Percentiles rank a stretch among this genome's conserved stretches.
Evolutionary conservation across 495 filamentous ascomycete species (phyloP).

Genomic region (Platismatia glauca): DNA sequence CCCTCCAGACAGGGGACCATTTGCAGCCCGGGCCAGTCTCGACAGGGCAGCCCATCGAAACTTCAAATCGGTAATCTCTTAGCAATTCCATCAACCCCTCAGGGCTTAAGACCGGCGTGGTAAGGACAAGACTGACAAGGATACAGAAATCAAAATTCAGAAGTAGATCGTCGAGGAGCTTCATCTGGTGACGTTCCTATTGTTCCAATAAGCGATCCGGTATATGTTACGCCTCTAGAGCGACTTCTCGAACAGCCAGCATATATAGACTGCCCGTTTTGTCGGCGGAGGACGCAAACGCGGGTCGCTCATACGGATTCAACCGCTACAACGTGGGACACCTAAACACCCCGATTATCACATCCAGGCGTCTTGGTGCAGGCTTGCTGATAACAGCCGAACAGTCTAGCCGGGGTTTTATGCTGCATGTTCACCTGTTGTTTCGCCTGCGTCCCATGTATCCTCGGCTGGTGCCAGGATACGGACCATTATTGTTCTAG

Average conservation of each 20-base stretch:
- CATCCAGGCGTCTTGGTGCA: background rate
- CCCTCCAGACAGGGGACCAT: background rate
- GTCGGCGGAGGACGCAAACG: background rate
- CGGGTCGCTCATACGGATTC: background rate
- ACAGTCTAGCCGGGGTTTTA: background rate
- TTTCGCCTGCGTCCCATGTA: background rate
- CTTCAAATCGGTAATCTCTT: background rate
- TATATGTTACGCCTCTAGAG: background rate
- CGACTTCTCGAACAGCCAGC: background rate
- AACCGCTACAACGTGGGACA: background rate
- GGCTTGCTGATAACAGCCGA: background rate
- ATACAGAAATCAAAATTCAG: background rate
- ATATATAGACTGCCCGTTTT: background rate
- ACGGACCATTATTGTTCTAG: background rate
- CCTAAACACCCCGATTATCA: background rate
- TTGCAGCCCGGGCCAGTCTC: background rate
- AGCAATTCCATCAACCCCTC: background rate
- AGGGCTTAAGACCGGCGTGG: background rate
- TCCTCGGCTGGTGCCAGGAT: background rate
- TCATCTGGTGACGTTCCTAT: background rate
- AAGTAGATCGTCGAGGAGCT: background rate
- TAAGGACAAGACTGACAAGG: background rate
- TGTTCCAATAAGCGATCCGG: background rate
- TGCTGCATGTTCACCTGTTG: background rate
- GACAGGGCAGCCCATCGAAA: background rate